Base-by-base conservation (phyloP, 2,329 filamentous ascomycete species). In the Hypomyces rosellus region DNA sequence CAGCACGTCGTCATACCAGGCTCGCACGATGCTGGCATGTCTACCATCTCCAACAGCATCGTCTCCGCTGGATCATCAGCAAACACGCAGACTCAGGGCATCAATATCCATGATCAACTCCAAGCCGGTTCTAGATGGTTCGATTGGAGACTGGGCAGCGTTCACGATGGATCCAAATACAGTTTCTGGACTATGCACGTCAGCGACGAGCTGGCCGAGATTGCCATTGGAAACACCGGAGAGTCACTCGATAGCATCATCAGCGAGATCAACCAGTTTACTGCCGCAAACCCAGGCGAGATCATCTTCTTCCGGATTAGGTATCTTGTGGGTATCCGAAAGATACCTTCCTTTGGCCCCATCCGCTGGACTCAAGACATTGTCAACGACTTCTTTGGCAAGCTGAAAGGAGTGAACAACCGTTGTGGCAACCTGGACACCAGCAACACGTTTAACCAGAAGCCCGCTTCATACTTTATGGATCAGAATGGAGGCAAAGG, bases 11-110 rank as follows among this genome's bases (percentile, higher is more conserved):
- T 70, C 45, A 70, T 78, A 65, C 74, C 74, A 0, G 74, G 74
- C 8, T 68, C 71, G 3, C 74, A 78, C 52, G 72, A 77, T 51
- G 65, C 73, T 0, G 74, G 73, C n/a, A 77, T 78, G 73, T 69
- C 65, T 20, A 63, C 54, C 1, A 72, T 73, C 53, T 68, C 61
- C 13, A 49, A 57, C 43, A 55, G 60, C 13, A 71, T 72, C 4
- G 34, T 38, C 1, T 61, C 65, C 34, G 62, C 70, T 11, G 72
- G 69, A 3, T 20, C 20, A 5, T 20, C 20, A 61, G 61, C 15
- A 59, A 75, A 76, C 50, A 74, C 69, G 1, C 68, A 73, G 51
- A 73, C 71, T 0, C 75, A 78, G 46, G 68, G 68, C 12, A 59
- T 75, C 43, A 65, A 66, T 53, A 68, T 75, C 47, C 69, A 71